Evolutionary conservation across 805 yeast species (phyloP).

Genomic region (Metschnikowia reukaufii): DNA sequence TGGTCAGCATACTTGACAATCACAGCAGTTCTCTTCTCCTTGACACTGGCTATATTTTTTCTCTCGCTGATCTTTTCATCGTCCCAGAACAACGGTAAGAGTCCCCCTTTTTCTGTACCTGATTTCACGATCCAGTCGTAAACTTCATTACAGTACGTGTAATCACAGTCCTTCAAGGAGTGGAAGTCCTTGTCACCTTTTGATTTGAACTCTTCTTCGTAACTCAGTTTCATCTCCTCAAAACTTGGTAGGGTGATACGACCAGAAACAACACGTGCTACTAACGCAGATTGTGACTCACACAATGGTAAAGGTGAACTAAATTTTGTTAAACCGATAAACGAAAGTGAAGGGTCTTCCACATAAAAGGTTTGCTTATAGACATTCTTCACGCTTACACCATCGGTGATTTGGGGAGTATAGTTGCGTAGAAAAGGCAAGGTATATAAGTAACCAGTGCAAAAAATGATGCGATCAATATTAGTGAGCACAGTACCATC

Average conservation of each 20-base stretch:
- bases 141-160: constrained; percentile 22
- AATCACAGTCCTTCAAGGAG: constrained; percentile 21
- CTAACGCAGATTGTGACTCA: constrained; percentile 21
- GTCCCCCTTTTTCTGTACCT: constrained; percentile 19
- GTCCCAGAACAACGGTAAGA: constrained; percentile 25
- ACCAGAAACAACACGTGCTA: constrained; percentile 20
- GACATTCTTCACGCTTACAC: constrained; percentile 13
- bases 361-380: constrained; percentile 19
- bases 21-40: constrained; percentile 16
- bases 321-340: constrained; percentile 18
- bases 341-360: constrained; percentile 19
- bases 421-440: constrained; percentile 18
- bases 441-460: constrained; percentile 22
- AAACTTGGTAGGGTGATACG: constrained; percentile 14
- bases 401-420: constrained; percentile 16
- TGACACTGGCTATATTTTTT: constrained; percentile 16
- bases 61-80: constrained; percentile 16
- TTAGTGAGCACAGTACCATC: constrained; percentile 12
- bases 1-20: constrained; percentile 17
- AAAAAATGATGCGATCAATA: constrained; percentile 19
- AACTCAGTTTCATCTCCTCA: constrained; percentile 9
- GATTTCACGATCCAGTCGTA: constrained; percentile 15
- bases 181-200: constrained; percentile 22
- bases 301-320: constrained; percentile 20
- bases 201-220: constrained; percentile 12